Conservation (phyloP, 495 filamentous ascomycete species). For the Durotheca rogersii region DNA sequence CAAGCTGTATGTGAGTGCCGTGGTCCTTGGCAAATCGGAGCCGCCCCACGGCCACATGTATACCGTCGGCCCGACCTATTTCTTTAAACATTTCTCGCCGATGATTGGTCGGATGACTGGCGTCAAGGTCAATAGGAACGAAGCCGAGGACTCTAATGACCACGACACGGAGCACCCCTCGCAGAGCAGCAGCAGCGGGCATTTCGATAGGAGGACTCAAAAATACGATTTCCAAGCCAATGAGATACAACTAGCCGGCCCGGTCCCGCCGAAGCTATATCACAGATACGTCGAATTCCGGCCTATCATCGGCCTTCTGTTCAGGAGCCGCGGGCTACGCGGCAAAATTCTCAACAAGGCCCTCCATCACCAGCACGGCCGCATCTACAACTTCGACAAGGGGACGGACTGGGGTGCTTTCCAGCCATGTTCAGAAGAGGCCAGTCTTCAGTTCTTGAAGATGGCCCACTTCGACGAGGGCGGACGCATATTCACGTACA, state of each 20-base stretch:
- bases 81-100: conserved; percentile 83
- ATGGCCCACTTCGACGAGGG: conserved; percentile 84
- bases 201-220: conserved; percentile 53
- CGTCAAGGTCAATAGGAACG: conserved; percentile 61
- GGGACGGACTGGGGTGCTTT: conserved; percentile 66
- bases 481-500: conserved; percentile 85
- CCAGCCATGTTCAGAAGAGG: conserved; percentile 54
- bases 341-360: conserved; percentile 79
- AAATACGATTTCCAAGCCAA: conserved; percentile 93
- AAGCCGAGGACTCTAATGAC: conserved; percentile 40
- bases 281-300: conserved; percentile 91
- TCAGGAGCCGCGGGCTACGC: conserved; percentile 69
- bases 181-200: conserved; percentile 26
- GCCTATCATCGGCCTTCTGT: conserved; percentile 88
- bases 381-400: conserved; percentile 84
- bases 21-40: conserved; percentile 73
- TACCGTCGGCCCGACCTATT: conserved; percentile 72
- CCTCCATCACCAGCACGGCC: conserved; percentile 83
- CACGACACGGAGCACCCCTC: conserved; percentile 18
- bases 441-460: conserved; percentile 77
- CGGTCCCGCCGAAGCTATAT: conserved; percentile 74
- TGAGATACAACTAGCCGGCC: conserved; percentile 83
- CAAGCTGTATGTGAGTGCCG: conserved; percentile 63
- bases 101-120: conserved; percentile 82
- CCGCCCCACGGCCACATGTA: conserved; percentile 75